phyloP scores from a whole-genome alignment of 768 basidiomycete species.

The Lentinula sp. region DNA sequence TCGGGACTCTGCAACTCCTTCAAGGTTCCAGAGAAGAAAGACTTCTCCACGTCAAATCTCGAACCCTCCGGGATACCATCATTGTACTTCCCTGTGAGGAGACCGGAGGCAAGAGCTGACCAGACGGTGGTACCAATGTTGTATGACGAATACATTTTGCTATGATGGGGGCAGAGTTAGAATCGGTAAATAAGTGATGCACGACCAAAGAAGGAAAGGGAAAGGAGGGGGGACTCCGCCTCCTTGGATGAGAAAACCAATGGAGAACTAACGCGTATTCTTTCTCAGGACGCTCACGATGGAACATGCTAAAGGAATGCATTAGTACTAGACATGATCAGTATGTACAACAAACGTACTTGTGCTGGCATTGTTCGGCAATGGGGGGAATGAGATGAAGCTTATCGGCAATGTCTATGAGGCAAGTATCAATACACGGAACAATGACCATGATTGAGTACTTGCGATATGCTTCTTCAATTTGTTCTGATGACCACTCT shows the following conservation, averaged over 20 bases:
- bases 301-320: slow-evolving; percentile 50
- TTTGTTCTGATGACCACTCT: slow-evolving; percentile 71
- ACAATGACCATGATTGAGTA: slow-evolving; percentile 4
- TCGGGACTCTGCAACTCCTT: slow-evolving; percentile 48
- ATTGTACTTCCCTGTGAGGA: slow-evolving; percentile 81
- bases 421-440: slow-evolving; percentile 17
- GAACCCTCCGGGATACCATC: slow-evolving; percentile 71
- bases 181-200: not conserved
- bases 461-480: slow-evolving; percentile 61
- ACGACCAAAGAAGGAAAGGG: not conserved
- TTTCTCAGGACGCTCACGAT: slow-evolving; percentile 73
- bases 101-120: slow-evolving; percentile 66
- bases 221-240: too few relatives aligned
- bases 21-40: slow-evolving; percentile 43
- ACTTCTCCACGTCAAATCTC: slow-evolving; percentile 53
- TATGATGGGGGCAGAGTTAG: slow-evolving; percentile 27
- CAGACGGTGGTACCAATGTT: slow-evolving; percentile 65
- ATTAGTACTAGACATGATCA: not conserved
- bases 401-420: slow-evolving; percentile 56
- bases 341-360: slow-evolving; percentile 29
- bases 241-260: too few relatives aligned
- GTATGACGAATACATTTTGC: slow-evolving; percentile 56
- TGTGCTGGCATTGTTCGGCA: slow-evolving; percentile 73
- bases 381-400: slow-evolving; percentile 65
- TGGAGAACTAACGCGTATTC: slow-evolving; percentile 53